These are phyloP conservation scores for Tillandsia leiboldiana DNA, from an alignment of 176 grass and related monocot genomes.

Conservation along the genomic window DNA sequence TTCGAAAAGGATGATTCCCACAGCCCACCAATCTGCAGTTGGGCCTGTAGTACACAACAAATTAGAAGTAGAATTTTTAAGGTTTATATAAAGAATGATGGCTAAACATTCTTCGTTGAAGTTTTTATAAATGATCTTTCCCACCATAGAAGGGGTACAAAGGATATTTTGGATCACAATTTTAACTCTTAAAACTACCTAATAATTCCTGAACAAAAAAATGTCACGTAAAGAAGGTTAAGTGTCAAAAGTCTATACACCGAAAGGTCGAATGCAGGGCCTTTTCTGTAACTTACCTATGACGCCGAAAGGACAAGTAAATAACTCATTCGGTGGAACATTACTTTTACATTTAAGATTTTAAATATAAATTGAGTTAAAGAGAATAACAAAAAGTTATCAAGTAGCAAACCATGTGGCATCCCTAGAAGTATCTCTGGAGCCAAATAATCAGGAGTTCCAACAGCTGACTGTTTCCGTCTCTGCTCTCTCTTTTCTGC, in stretches of 20 bases:
- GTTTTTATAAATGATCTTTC: too few species aligned
- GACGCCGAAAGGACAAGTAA: not conserved
- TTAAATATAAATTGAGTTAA: not conserved
- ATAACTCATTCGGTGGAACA: too few species aligned
- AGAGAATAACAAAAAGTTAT: not conserved
- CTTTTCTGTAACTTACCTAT: too few species aligned
- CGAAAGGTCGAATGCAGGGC: too few species aligned
- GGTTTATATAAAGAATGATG: not conserved
- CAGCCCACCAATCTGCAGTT: constrained; percentile 98
- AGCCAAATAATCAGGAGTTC: constrained; percentile 94
- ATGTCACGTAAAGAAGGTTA: not conserved
- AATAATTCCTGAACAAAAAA: too few species aligned
- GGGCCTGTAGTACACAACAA: constrained; percentile 38
- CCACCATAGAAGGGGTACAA: too few species aligned
- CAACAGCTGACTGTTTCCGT: constrained; percentile 78
- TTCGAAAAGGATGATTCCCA: constrained; percentile 96
- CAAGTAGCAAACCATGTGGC: constrained; percentile 48
- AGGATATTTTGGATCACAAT: too few species aligned
- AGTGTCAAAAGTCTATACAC: too few species aligned
- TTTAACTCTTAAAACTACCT: too few species aligned
- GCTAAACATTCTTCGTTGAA: not conserved
- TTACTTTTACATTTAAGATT: too few species aligned
- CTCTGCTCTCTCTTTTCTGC: constrained; percentile 67
- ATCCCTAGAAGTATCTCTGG: constrained; percentile 94
- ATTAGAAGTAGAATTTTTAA: constrained; percentile 2